phyloP scores from a whole-genome alignment of 2,329 filamentous ascomycete species.

The Aspergillus transmontanensis region DNA sequence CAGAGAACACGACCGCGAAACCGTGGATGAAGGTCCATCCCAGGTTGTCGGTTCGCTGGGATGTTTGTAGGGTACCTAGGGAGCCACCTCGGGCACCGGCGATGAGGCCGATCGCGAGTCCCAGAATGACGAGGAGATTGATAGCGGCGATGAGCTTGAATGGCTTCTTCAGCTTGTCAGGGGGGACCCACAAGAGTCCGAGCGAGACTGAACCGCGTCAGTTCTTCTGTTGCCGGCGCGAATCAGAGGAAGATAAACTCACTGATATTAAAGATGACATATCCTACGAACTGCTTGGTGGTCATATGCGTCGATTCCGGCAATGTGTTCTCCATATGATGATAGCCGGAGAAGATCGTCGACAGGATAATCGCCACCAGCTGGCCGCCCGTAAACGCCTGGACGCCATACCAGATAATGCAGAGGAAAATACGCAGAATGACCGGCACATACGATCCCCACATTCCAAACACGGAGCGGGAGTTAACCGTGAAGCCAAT shows the following conservation, averaged over 20 bases:
- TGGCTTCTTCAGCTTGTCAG: background rate
- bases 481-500: conserved; percentile 13
- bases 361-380: conserved; percentile 9
- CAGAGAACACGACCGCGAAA: background rate
- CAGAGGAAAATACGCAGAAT: conserved; percentile 11
- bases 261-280: background rate
- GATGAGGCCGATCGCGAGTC: background rate
- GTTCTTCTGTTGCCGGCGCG: background rate
- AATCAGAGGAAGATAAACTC: background rate
- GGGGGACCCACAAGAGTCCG: background rate
- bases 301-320: conserved; percentile 1
- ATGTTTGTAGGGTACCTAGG: background rate
- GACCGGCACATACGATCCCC: conserved; percentile 13
- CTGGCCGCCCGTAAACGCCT: conserved; percentile 14
- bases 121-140: background rate
- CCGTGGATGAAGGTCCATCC: background rate
- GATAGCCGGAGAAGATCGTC: conserved; percentile 11
- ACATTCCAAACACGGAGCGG: conserved; percentile 10
- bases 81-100: background rate
- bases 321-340: conserved; percentile 12
- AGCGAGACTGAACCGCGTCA: background rate
- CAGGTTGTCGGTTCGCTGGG: background rate
- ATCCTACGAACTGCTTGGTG: background rate
- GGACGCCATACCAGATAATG: conserved; percentile 16
- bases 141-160: background rate